Percentiles rank a stretch among this genome's conserved stretches.
Evolutionary conservation across 208 protist species (phyloP).

Genomic region (Wallacemonas rigidus): DNA sequence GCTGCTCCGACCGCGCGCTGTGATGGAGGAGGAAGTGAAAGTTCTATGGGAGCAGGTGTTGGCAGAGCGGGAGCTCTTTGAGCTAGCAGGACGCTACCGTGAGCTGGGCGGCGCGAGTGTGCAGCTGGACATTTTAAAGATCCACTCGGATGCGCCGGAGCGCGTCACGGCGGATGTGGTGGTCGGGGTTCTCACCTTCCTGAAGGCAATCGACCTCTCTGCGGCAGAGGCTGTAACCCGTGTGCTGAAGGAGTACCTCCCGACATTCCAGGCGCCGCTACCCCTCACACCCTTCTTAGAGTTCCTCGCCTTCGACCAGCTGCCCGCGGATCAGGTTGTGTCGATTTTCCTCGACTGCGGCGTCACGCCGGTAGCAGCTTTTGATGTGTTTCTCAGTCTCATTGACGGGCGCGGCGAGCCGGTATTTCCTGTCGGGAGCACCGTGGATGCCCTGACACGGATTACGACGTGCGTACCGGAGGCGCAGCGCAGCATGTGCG

Average conservation of each 20-base stretch:
- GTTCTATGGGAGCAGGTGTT: slow-evolving; percentile 54
- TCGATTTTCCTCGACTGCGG: slow-evolving; percentile 41
- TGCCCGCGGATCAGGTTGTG: slow-evolving; percentile 26
- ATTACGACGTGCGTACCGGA: slow-evolving; percentile 35
- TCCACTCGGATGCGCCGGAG: slow-evolving; percentile 54
- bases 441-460: slow-evolving; percentile 40
- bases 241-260: slow-evolving; percentile 67
- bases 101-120: slow-evolving; percentile 70
- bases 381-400: slow-evolving; percentile 48
- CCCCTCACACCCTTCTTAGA: slow-evolving; percentile 70
- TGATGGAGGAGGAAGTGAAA: slow-evolving; percentile 42
- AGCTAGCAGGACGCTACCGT: slow-evolving; percentile 61
- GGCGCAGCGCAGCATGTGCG: slow-evolving; percentile 46
- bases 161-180: slow-evolving; percentile 45
- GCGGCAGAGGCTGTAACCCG: slow-evolving; percentile 52
- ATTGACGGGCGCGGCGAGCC: slow-evolving; percentile 37
- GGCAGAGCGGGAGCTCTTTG: slow-evolving; percentile 61
- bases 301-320: slow-evolving; percentile 57
- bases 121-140: slow-evolving; percentile 84
- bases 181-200: slow-evolving; percentile 50
- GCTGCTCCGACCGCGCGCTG: slow-evolving; percentile 20
- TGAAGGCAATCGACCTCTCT: slow-evolving; percentile 48
- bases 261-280: slow-evolving; percentile 57
- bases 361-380: slow-evolving; percentile 39
- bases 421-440: slow-evolving; percentile 38